Conservation (phyloP, 2,329 filamentous ascomycete genomes). For the Alternaria ethzedia region DNA sequence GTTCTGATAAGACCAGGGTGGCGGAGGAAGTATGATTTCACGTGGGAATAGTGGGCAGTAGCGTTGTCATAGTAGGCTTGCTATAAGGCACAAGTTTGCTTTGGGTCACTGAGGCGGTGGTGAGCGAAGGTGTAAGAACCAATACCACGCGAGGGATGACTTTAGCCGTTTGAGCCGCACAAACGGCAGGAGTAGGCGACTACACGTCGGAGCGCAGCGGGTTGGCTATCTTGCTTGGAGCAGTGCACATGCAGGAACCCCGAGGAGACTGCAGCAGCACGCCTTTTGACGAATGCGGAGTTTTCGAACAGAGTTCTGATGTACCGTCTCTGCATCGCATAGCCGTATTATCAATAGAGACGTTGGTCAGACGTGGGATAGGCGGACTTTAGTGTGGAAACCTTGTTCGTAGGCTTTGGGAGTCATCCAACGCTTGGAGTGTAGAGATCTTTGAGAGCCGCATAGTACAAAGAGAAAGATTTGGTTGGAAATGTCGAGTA, state of each 20-base stretch:
- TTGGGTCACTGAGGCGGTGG: neutral
- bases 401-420: neutral
- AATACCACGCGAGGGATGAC: neutral
- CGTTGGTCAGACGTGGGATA: neutral
- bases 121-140: neutral
- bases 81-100: neutral
- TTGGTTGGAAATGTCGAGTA: neutral
- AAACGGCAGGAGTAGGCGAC: slow-evolving; percentile 17
- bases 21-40: neutral
- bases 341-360: neutral
- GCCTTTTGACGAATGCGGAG: neutral
- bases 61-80: slow-evolving; percentile 2
- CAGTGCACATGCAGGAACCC: neutral
- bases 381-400: neutral
- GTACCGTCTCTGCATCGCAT: neutral
- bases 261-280: slow-evolving; percentile 34
- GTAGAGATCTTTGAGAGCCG: neutral
- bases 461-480: neutral
- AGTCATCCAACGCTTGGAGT: neutral
- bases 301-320: neutral
- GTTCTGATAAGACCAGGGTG: neutral
- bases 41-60: neutral
- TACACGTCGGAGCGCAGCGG: slow-evolving; percentile 2
- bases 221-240: neutral
- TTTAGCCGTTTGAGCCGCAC: slow-evolving; percentile 13